phyloP scores from a whole-genome alignment of 805 yeast genomes.

The Candida boleticola region DNA sequence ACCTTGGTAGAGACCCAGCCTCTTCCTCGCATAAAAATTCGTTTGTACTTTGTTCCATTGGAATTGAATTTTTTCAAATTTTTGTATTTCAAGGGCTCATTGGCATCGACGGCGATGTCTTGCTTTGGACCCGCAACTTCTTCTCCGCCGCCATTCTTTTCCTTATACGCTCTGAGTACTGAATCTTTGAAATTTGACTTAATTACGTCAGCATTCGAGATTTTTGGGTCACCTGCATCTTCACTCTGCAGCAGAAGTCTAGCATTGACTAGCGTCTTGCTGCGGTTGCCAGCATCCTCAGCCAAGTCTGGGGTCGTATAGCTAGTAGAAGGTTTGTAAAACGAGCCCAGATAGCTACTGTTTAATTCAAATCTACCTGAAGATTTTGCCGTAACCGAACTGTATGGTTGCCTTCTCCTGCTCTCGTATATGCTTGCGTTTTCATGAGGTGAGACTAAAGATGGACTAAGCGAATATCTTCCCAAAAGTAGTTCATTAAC shows the following conservation, averaged over 20 bases:
- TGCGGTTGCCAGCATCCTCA: no score
- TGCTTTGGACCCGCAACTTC: neutral
- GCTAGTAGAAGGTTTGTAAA: no score
- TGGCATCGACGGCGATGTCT: neutral
- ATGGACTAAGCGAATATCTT: neutral
- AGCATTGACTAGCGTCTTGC: no score
- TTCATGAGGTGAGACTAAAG: no score
- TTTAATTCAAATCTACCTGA: neutral
- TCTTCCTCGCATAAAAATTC: constrained; percentile 47
- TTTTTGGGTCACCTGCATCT: neutral
- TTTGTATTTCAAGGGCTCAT: constrained; percentile 11
- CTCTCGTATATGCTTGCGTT: no score
- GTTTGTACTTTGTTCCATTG: constrained; percentile 39
- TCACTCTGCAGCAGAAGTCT: no score
- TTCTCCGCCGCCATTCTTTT: neutral
- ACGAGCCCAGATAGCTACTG: no score
- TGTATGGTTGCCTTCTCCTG: no score
- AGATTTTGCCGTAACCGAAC: constrained; percentile 1
- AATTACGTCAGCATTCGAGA: constrained; percentile 4
- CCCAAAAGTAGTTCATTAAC: neutral
- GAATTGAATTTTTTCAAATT: constrained; percentile 25
- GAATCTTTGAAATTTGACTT: constrained; percentile 6
- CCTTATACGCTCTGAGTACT: neutral
- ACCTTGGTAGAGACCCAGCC: constrained; percentile 48
- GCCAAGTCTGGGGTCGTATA: no score